A percentile compares a stretch with the other conserved stretches of the same genome.
These are phyloP conservation scores for Phytophthora fragariae DNA, from an alignment of 352 stramenopile species.

Conservation along the genomic window DNA sequence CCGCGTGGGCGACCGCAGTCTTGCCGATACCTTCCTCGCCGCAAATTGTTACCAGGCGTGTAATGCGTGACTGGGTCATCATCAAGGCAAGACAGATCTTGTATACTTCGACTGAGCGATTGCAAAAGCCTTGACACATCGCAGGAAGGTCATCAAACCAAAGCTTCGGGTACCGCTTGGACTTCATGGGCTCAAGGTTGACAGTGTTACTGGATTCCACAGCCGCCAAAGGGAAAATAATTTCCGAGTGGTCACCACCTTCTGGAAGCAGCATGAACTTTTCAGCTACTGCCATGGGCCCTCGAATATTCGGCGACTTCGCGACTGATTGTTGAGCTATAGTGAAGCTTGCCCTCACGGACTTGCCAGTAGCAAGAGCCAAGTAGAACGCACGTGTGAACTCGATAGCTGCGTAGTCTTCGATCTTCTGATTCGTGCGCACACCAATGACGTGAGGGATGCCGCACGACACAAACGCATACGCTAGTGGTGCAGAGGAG, in stretches of 20 bases:
- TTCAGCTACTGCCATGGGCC: constrained; percentile 67
- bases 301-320: constrained; percentile 81
- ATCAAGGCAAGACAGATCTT: constrained; percentile 83
- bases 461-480: constrained; percentile 89
- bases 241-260: constrained; percentile 77
- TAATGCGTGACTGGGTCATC: constrained; percentile 81
- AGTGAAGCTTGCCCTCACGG: constrained; percentile 69
- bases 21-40: constrained; percentile 84
- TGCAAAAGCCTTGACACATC: constrained; percentile 85
- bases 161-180: constrained; percentile 73
- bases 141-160: constrained; percentile 84
- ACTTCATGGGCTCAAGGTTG: constrained; percentile 59
- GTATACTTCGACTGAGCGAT: constrained; percentile 82
- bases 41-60: constrained; percentile 76
- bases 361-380: constrained; percentile 78
- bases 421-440: constrained; percentile 84
- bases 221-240: constrained; percentile 80
- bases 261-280: constrained; percentile 86
- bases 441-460: constrained; percentile 94
- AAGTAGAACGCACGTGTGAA: constrained; percentile 89
- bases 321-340: constrained; percentile 81
- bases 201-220: constrained; percentile 51
- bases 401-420: constrained; percentile 87
- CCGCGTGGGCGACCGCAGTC: constrained; percentile 73
- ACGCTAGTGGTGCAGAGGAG: constrained; percentile 75